Base-by-base conservation (phyloP, 495 filamentous ascomycete genomes). In the Penicillium macrosclerotiorum region DNA sequence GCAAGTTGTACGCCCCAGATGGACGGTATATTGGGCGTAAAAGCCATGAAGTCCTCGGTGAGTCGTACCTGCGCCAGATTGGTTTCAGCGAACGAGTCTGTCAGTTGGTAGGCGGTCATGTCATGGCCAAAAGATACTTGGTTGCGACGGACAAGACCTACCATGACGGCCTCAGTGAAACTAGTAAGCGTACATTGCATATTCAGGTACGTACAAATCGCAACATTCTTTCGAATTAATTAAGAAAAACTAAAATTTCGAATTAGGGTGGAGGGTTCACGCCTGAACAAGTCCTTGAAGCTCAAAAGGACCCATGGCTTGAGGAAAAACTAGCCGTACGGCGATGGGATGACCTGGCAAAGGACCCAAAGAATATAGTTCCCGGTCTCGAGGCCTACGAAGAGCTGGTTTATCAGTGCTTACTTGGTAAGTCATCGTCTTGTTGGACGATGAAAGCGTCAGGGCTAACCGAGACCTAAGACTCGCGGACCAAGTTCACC, bases 111-210 rank as follows among this genome's bases (percentile, higher is more conserved):
- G 68, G 62, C 2, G 55, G 60, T 11, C 69, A 73, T 63, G 69
- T 73, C 19, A 60, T 63, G 47, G 69, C 71, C 1, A 74, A 71
- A 55, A 51, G 69, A 17, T 71, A 71, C 53, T 52, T 72, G 22
- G 64, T 63, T 41, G 61, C 71, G 5, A 64, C 67, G 3, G 69
- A 74, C 34, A 35, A 54, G 37, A 40, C 16, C 6, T 72, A 74
- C 41, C 60, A 68, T 50, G 63, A 63, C 26, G 55, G 48, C 16
- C 37, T 71, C 12, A 67, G 63, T 43, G 67, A 68, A 42, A 63
- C 69, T 4, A 69, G 65, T 40, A 68, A 69, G 36, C 40, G 44
- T 30, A 69, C 65, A 20, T 49, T 73, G 35, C 42, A 31, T 3
- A 71, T 63, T 44, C 68, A 72, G 51, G 67, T 59, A 54, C 30